A percentile compares a stretch with the other conserved stretches of the same genome.
Conservation (phyloP, 1,284 basidiomycete species). For the Ustilago cynodontis region DNA sequence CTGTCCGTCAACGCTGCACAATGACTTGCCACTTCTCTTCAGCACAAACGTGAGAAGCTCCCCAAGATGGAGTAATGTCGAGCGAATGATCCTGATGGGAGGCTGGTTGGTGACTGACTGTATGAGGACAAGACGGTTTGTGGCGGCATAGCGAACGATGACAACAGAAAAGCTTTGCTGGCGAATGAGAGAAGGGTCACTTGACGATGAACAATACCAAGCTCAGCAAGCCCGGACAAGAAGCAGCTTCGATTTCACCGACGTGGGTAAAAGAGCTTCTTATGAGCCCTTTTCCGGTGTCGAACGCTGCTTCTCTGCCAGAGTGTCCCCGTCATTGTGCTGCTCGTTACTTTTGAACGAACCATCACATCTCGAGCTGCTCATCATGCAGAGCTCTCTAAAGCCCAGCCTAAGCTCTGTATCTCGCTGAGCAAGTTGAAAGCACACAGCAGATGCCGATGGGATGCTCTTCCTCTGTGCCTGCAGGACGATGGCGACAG, state of each 20-base stretch:
- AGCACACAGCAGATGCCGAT: background rate
- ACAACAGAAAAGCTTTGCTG: background rate
- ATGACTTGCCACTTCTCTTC: background rate
- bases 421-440: too few species aligned
- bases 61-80: too few species aligned
- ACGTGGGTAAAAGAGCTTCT: slow-evolving; percentile 18
- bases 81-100: too few species aligned
- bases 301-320: background rate
- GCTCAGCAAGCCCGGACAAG: slow-evolving; percentile 1
- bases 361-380: slow-evolving; percentile 9
- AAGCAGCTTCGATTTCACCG: slow-evolving; percentile 14
- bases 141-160: background rate
- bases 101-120: too few species aligned
- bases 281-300: background rate
- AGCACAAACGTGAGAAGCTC: too few species aligned
- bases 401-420: background rate
- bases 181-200: background rate
- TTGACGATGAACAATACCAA: slow-evolving; percentile 11
- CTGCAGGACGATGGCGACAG: background rate
- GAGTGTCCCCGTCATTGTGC: slow-evolving; percentile 9
- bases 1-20: background rate
- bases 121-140: background rate
- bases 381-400: slow-evolving; percentile 10
- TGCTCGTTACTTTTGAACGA: background rate
- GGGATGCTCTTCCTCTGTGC: background rate